Base-by-base conservation (phyloP, 768 basidiomycete species). In the Lanmaoa pseudosensibilis region DNA sequence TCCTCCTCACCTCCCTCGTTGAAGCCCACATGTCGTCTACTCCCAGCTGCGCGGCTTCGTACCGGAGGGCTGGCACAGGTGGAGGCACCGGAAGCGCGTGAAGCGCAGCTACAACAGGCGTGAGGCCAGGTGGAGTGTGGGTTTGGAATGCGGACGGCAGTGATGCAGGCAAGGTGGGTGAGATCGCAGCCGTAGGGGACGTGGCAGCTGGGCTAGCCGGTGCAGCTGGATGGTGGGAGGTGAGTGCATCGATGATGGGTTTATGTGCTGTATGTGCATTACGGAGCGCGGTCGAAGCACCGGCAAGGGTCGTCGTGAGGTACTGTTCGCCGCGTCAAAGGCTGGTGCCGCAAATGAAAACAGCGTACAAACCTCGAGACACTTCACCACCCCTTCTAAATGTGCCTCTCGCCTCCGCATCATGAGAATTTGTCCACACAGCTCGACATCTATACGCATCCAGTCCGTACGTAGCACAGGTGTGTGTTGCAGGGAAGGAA, bases 371-470 rank as follows among this genome's bases (percentile, higher is more conserved):
- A 81, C 88, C 66, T 82, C 75, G 34, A 90, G 75, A 62, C 83
- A 85, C 18, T 78, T 74, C 13, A 85, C 65, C 32, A 90, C 83
- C 65, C 88, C 86, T 52, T 74, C 75, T 36, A 92, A 74, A 68
- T 92, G 89, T 55, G 77, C 75, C 66, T 86, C 85, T 63, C 90
- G 78, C 41, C 90, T 75, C 34, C 74, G 75, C 83, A 90, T 83
- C 60, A 87, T 80, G 21, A 92, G 75, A 46, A 88, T 68, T 65
- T 92, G 86, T 5, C 87, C 88, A 64, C 86, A 86, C 16, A 92
- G 76, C 63, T 87, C 88, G 37, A 91, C 90, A 63, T 92, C 90
- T 40, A 89, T 83, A 48, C 79, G 81, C 87, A 92, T 88, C 63
- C 81, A 77, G 52, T 90, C 86, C 8, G 78, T 58, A 3, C 79